phyloP scores from a whole-genome alignment of 768 basidiomycete species.

The Phaeotremella fagi region DNA sequence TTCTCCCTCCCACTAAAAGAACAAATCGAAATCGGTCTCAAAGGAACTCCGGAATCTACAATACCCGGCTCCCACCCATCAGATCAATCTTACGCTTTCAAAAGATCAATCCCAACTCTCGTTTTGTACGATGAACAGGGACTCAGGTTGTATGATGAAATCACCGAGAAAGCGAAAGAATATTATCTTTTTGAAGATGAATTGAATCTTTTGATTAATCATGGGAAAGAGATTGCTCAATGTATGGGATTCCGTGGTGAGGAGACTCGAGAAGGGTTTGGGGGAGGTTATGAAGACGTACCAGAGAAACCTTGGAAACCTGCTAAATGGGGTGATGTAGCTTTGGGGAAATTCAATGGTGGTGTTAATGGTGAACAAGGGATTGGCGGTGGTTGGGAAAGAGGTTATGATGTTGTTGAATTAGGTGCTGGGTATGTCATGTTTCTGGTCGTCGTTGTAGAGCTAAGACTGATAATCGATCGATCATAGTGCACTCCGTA shows the following conservation, averaged over 20 bases:
- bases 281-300: conserved; percentile 2
- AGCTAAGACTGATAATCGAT: conserved; percentile 1
- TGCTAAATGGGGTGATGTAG: conserved; percentile 47
- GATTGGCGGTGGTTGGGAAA: conserved; percentile 14
- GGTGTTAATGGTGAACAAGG: conserved; percentile 51
- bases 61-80: conserved; percentile 27
- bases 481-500: conserved; percentile 65
- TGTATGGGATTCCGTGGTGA: conserved; percentile 59
- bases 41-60: conserved; percentile 14
- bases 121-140: conserved; percentile 83
- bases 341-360: conserved; percentile 52
- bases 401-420: conserved; percentile 63
- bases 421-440: conserved; percentile 85
- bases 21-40: conserved; percentile 34
- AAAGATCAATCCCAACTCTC: conserved; percentile 70
- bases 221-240: conserved; percentile 68
- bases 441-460: not conserved
- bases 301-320: conserved; percentile 28
- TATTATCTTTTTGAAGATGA: conserved; percentile 91
- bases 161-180: conserved; percentile 44
- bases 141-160: conserved; percentile 52
- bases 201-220: conserved; percentile 70
- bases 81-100: conserved; percentile 41
- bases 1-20: conserved; percentile 11
- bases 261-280: conserved; percentile 8